Evolutionary conservation across 768 basidiomycete genomes (phyloP), one percentile per base, ranked within the genome.

Genomic region (Tulasnella sp.): DNA sequence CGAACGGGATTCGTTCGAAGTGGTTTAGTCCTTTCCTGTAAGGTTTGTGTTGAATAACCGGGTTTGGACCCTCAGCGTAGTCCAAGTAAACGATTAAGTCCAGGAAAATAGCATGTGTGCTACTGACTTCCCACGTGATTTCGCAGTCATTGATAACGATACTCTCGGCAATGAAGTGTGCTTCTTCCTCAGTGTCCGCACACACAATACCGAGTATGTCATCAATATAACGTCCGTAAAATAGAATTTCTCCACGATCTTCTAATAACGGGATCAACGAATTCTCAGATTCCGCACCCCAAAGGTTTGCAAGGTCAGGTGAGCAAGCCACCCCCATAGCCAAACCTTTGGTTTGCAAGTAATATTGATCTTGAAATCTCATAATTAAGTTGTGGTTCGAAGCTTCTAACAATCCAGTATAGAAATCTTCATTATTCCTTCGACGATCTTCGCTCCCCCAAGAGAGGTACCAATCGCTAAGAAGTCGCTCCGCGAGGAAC

Each of bases 1-100:
- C 44, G 56, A 49, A 64, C 51, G 64, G 64, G 29, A 65, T 64
- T 31, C 64, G 19, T 48, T 65, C 64, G 11, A 38, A 31, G 44
- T 61, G 59, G 59, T 64, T 63, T 24, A 52, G 61, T 19, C 42
- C 34, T 61, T 66, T 66, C n/a, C 60, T 51, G 49, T 66, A 64
- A 21, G 64, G 62, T 19, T 30, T 55, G 41, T 55, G 51, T 25
- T 60, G 21, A 8, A 55, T n/a, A n/a, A n/a, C n/a, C n/a, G n/a
- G n/a, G n/a, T n/a, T n/a, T n/a, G n/a, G 65, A 46, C 65, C 64
- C 27, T n/a, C 57, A 46, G 8, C 12, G 5, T 8, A 11, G 29
- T 53, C 30, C n/a, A 63, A 11, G 27, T 49, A 63, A 2, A 64
- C 41, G 17, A 49, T 24, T 56, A 66, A 48, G 45, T 66, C 65